Percentiles rank a stretch among this genome's conserved stretches.
These are phyloP conservation scores for Draba incana DNA, from an alignment of 345 rosid genomes.

Conservation along the genomic window DNA sequence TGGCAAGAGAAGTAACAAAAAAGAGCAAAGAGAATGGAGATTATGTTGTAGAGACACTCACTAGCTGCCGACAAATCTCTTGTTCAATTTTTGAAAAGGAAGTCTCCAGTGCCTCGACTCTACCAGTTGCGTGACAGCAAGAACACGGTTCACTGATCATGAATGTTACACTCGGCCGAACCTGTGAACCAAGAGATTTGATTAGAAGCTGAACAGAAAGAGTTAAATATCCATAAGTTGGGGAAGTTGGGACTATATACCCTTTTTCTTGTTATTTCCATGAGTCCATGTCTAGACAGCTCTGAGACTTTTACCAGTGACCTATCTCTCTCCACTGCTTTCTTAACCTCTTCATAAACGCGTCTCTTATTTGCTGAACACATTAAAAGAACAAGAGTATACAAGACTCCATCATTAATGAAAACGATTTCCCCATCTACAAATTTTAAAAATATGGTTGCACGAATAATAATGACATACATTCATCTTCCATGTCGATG, in stretches of 20 bases:
- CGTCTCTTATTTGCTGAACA: conserved; percentile 84
- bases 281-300: conserved; percentile 90
- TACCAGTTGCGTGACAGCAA: conserved; percentile 93
- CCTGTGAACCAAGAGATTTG: conserved; percentile 50
- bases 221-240: conserved; percentile 28
- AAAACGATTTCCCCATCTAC: conserved; percentile 6
- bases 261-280: conserved; percentile 99
- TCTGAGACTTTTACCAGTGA: conserved; percentile 91
- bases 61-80: conserved; percentile 83
- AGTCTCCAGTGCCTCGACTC: conserved; percentile 97
- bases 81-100: conserved; percentile 95
- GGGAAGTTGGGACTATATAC: conserved; percentile 44
- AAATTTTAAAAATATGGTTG: not conserved
- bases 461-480: conserved; percentile 47
- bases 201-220: conserved; percentile 27
- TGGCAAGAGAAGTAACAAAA: conserved; percentile 13
- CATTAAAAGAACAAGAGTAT: conserved; percentile 9
- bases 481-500: conserved; percentile 92
- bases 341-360: conserved; percentile 91
- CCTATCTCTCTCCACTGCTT: conserved; percentile 89
- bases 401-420: conserved; percentile 14
- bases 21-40: not conserved
- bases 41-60: conserved; percentile 45
- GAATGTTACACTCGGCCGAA: conserved; percentile 94
- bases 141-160: conserved; percentile 96